These are phyloP conservation scores for Psilocybe cyanescens DNA, from an alignment of 768 basidiomycete species.

Conservation along the genomic window DNA sequence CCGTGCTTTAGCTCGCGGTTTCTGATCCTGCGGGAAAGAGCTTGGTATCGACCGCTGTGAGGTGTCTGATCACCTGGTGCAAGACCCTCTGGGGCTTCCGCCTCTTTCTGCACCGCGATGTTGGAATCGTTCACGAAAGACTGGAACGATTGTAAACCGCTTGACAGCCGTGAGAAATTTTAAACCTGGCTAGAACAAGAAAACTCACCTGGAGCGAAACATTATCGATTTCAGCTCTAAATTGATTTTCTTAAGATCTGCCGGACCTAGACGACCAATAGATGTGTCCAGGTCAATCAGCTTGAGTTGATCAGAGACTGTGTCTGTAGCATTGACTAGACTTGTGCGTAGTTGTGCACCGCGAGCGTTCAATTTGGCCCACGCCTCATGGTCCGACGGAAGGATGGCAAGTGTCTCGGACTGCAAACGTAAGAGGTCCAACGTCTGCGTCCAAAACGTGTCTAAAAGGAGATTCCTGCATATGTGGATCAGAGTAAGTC, in stretches of 20 bases:
- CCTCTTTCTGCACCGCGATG: conserved; percentile 26
- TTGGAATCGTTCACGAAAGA: conserved; percentile 39
- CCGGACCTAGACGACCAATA: conserved; percentile 44
- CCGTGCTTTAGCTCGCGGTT: conserved; percentile 42
- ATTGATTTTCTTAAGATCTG: conserved; percentile 42
- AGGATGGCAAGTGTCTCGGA: conserved; percentile 30
- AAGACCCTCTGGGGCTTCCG: conserved; percentile 10
- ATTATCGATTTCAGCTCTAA: conserved; percentile 41
- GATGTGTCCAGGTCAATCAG: conserved; percentile 46
- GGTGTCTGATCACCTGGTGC: conserved; percentile 12
- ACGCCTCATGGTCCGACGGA: conserved; percentile 38
- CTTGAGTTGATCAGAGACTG: conserved; percentile 37
- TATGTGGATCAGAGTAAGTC: neutral
- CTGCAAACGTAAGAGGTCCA: conserved; percentile 37
- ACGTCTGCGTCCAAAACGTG: conserved; percentile 35
- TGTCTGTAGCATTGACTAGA: conserved; percentile 35
- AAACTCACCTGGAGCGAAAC: conserved; percentile 38
- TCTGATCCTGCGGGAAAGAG: conserved; percentile 29
- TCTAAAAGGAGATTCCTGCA: conserved; percentile 31
- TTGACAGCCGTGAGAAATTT: conserved; percentile 10
- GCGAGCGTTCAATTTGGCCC: conserved; percentile 31
- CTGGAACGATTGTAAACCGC: conserved; percentile 42
- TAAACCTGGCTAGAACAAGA: neutral
- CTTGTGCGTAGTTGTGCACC: conserved; percentile 29
- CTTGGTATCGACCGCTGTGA: conserved; percentile 31